These are phyloP conservation scores for Geranomyces variabilis DNA, from an alignment of 192 early-diverging fungal genomes.

Conservation along the genomic window DNA sequence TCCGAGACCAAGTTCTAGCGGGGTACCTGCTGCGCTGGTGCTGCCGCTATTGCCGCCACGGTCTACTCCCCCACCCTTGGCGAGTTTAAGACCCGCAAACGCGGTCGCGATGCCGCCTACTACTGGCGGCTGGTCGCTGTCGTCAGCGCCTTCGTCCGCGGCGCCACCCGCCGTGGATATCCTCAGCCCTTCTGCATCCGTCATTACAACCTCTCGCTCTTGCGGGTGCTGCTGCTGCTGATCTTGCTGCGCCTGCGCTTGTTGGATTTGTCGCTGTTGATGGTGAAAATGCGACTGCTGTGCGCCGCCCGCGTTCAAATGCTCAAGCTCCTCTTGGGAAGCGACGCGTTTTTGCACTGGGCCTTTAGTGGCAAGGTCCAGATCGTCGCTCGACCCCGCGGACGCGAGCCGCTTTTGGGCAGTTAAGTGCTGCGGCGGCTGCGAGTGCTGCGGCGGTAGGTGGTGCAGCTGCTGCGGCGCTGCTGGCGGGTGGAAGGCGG, in stretches of 20 bases:
- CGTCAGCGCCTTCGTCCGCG: neutral
- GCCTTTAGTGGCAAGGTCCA: neutral
- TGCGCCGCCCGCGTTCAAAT: neutral
- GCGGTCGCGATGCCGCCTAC: neutral
- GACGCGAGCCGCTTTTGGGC: conserved; percentile 3
- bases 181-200: no score
- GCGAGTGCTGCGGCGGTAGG: neutral
- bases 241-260: neutral
- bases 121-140: neutral
- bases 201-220: no score
- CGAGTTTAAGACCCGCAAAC: neutral
- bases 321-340: neutral
- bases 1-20: neutral
- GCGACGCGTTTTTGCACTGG: neutral
- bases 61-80: neutral
- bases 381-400: conserved; percentile 1
- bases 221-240: no score
- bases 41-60: neutral
- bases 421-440: neutral
- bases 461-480: neutral
- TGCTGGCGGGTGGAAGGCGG: neutral
- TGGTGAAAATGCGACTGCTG: no score
- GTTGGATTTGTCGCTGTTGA: neutral
- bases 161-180: neutral
- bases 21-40: neutral